Percentiles rank a stretch among this genome's conserved stretches.
phyloP scores from a whole-genome alignment of 495 filamentous ascomycete species.

The Physcia stellaris region DNA sequence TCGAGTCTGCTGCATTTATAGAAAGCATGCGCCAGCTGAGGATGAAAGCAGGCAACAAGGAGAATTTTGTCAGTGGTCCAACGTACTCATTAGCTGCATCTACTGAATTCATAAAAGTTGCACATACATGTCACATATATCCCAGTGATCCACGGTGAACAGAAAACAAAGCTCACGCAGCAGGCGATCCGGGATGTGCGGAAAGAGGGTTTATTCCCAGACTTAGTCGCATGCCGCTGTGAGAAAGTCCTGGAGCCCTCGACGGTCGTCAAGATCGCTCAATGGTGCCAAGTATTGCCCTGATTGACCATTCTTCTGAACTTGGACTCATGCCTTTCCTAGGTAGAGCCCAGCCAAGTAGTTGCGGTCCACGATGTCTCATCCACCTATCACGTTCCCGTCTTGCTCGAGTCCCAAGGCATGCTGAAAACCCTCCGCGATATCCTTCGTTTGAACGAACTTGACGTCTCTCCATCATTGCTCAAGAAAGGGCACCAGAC shows the following conservation, averaged over 20 bases:
- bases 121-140: slow-evolving; percentile 68
- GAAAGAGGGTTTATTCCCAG: slow-evolving; percentile 70
- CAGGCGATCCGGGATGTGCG: slow-evolving; percentile 70
- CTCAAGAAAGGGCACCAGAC: slow-evolving; percentile 43
- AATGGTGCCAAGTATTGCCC: slow-evolving; percentile 74
- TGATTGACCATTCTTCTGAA: too few species aligned
- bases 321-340: too few species aligned
- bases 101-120: neutral
- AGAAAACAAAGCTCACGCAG: slow-evolving; percentile 97
- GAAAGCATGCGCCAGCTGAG: slow-evolving; percentile 73
- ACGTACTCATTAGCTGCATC: slow-evolving; percentile 34
- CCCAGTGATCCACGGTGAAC: slow-evolving; percentile 62
- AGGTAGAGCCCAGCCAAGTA: slow-evolving; percentile 65
- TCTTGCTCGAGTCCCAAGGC: slow-evolving; percentile 71
- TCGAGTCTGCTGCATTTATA: slow-evolving; percentile 82
- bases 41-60: slow-evolving; percentile 47
- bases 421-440: slow-evolving; percentile 47
- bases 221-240: slow-evolving; percentile 91
- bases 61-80: too few species aligned
- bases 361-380: slow-evolving; percentile 73
- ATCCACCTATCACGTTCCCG: slow-evolving; percentile 82
- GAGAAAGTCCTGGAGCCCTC: slow-evolving; percentile 50
- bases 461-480: slow-evolving; percentile 30
- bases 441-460: slow-evolving; percentile 43
- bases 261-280: slow-evolving; percentile 82